These are phyloP conservation scores for Cyberlindnera sargentensis DNA, from an alignment of 805 yeast species.

Conservation along the genomic window DNA sequence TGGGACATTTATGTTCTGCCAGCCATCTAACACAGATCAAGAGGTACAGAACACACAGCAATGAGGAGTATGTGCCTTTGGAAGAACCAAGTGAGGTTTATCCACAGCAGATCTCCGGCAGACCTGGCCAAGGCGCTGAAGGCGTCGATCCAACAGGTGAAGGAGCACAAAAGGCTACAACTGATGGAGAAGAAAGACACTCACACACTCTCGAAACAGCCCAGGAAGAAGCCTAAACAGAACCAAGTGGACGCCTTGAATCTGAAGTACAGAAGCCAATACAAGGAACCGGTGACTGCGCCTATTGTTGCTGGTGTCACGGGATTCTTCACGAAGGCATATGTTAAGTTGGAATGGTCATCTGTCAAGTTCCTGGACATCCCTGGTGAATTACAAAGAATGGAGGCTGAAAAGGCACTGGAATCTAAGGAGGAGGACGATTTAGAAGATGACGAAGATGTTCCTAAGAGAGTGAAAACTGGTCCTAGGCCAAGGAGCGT, in stretches of 20 bases:
- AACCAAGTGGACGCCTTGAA: slow-evolving; percentile 9
- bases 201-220: neutral
- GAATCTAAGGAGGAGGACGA: slow-evolving; percentile 10
- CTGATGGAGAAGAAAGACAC: neutral
- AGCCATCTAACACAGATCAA: neutral
- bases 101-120: neutral
- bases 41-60: too few species aligned
- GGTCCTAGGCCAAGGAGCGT: slow-evolving; percentile 2
- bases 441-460: slow-evolving; percentile 6
- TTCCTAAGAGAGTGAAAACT: slow-evolving; percentile 1
- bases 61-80: too few species aligned
- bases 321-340: slow-evolving; percentile 40
- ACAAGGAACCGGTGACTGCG: slow-evolving; percentile 12
- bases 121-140: neutral
- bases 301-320: slow-evolving; percentile 23
- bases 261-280: slow-evolving; percentile 12
- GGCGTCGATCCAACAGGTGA: neutral
- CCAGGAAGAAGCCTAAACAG: neutral
- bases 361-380: slow-evolving; percentile 43
- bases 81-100: too few species aligned
- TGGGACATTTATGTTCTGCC: neutral
- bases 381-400: slow-evolving; percentile 44
- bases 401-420: slow-evolving; percentile 8
- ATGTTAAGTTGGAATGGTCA: slow-evolving; percentile 54
- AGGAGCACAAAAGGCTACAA: neutral